Percentiles rank a stretch among this genome's conserved stretches.
phyloP scores from a whole-genome alignment of 2,329 filamentous ascomycete genomes.

The Epichloe baconii region DNA sequence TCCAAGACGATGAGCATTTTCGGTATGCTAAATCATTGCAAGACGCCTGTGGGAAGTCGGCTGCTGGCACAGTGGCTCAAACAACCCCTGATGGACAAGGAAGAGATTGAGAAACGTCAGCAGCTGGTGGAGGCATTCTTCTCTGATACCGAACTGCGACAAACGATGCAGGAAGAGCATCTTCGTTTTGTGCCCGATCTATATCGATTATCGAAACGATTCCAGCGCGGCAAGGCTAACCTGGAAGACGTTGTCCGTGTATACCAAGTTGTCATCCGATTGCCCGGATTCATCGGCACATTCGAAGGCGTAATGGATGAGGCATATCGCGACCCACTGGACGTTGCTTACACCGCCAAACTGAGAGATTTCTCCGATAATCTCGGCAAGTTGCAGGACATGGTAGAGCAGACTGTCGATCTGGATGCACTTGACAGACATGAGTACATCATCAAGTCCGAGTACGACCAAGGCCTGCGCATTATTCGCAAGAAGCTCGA shows the following conservation, averaged over 20 bases:
- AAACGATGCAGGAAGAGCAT: slow-evolving; percentile 95
- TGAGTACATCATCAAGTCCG: slow-evolving; percentile 97
- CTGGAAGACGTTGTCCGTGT: slow-evolving; percentile 91
- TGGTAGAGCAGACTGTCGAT: slow-evolving; percentile 97
- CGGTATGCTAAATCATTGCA: slow-evolving; percentile 91
- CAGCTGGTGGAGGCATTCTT: slow-evolving; percentile 93
- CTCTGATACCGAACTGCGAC: slow-evolving; percentile 79
- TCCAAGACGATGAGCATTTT: slow-evolving; percentile 97
- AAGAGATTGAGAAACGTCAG: slow-evolving; percentile 81
- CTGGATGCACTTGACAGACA: slow-evolving; percentile 91
- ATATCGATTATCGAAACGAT: slow-evolving; percentile 85
- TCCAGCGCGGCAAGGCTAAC: slow-evolving; percentile 81
- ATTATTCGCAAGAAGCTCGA: slow-evolving; percentile 89
- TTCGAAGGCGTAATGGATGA: slow-evolving; percentile 94
- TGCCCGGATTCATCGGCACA: slow-evolving; percentile 81
- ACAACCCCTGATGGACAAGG: slow-evolving; percentile 84
- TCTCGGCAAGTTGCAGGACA: slow-evolving; percentile 79
- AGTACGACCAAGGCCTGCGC: slow-evolving; percentile 81
- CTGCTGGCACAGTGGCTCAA: slow-evolving; percentile 93
- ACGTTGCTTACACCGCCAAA: slow-evolving; percentile 76
- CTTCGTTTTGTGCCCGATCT: slow-evolving; percentile 85
- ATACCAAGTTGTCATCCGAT: slow-evolving; percentile 85
- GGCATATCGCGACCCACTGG: slow-evolving; percentile 73
- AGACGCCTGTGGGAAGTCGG: slow-evolving; percentile 83
- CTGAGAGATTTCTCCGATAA: slow-evolving; percentile 64